Percentiles rank a stretch among this genome's conserved stretches.
phyloP scores from a whole-genome alignment of 2,329 filamentous ascomycete species.

The Byssothecium circinans region DNA sequence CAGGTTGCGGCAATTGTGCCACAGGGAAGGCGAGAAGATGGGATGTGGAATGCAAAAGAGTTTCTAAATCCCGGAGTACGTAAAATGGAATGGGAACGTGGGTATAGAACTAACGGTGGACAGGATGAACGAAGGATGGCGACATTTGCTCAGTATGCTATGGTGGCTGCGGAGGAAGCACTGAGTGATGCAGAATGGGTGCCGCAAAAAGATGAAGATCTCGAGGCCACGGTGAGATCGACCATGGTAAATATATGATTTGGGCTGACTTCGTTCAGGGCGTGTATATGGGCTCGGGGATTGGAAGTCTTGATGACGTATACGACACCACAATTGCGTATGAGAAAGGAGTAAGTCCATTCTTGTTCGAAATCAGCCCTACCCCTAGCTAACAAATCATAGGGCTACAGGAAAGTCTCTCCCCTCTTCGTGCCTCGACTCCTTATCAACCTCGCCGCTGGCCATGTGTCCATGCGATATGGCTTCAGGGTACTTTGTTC shows the following conservation, averaged over 20 bases:
- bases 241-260: not conserved
- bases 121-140: conserved; percentile 79
- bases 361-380: not conserved
- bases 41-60: conserved; percentile 52
- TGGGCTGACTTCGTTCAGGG: conserved; percentile 54
- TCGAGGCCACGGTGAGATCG: conserved; percentile 65
- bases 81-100: not conserved
- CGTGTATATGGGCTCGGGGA: conserved; percentile 91
- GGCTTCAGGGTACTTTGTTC: conserved; percentile 63
- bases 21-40: conserved; percentile 47
- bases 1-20: conserved; percentile 85
- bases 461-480: conserved; percentile 91
- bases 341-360: conserved; percentile 64
- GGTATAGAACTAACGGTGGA: conserved; percentile 37
- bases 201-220: conserved; percentile 61
- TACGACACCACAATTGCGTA: conserved; percentile 81
- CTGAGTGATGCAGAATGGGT: conserved; percentile 80
- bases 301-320: conserved; percentile 89
- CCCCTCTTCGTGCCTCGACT: conserved; percentile 91
- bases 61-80: conserved; percentile 45
- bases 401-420: conserved; percentile 92
- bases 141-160: conserved; percentile 87
- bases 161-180: conserved; percentile 84
- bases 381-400: not conserved
- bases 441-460: conserved; percentile 91